Evolutionary conservation across 1,139 yeast species (phyloP).

Genomic region (Hyphopichia wangnamkhiaoensis): DNA sequence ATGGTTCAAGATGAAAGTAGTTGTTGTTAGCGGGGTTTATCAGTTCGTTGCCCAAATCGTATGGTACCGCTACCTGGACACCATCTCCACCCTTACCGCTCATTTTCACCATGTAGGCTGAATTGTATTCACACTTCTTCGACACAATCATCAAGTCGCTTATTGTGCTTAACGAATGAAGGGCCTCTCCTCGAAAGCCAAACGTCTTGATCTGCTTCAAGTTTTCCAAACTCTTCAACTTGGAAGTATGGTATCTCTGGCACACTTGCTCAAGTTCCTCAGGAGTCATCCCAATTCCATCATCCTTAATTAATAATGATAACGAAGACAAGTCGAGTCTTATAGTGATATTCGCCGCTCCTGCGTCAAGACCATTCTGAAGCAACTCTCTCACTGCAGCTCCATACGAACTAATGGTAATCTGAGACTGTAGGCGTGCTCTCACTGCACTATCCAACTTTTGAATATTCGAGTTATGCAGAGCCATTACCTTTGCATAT

Average conservation of each 20-base stretch:
- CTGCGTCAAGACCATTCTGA: constrained; percentile 81
- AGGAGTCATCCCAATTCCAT: constrained; percentile 71
- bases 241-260: constrained; percentile 73
- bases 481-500: background rate
- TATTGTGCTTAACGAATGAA: constrained; percentile 55
- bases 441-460: background rate
- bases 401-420: constrained; percentile 14
- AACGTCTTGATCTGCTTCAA: constrained; percentile 51
- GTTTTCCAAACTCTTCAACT: constrained; percentile 54
- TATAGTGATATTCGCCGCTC: constrained; percentile 61
- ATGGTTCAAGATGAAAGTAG: background rate
- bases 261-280: constrained; percentile 63
- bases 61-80: background rate
- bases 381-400: constrained; percentile 70
- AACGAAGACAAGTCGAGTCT: constrained; percentile 57
- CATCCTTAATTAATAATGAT: constrained; percentile 69
- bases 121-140: constrained; percentile 14
- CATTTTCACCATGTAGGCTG: background rate
- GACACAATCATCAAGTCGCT: constrained; percentile 39
- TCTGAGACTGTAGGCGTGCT: constrained; percentile 8
- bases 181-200: constrained; percentile 85
- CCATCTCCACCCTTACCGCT: background rate
- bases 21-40: background rate
- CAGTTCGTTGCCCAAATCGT: background rate
- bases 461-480: background rate